Percentiles rank a stretch among this genome's conserved stretches.
These are phyloP conservation scores for Rhodotorula sp. DNA, from an alignment of 1,284 basidiomycete species.

Conservation along the genomic window DNA sequence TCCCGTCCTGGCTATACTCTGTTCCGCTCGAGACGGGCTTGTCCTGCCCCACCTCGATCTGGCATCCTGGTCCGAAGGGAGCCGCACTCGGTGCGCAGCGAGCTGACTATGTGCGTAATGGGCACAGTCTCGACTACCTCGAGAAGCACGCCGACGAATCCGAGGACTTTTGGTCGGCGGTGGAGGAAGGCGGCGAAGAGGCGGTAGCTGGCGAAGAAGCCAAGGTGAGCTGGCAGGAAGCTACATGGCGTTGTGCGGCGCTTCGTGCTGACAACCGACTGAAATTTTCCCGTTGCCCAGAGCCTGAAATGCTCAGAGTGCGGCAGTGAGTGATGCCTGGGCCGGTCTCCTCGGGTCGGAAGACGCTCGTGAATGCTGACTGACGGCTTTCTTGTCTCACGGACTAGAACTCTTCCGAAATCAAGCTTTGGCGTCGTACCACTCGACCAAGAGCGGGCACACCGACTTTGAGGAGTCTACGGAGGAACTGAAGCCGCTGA, in stretches of 20 bases:
- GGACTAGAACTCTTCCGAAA: constrained; percentile 27
- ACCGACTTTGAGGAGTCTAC: constrained; percentile 71
- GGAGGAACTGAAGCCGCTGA: constrained; percentile 91
- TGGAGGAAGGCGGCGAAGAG: constrained; percentile 9
- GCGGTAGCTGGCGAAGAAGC: constrained; percentile 23
- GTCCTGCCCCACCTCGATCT: neutral
- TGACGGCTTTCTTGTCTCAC: too few relatives aligned
- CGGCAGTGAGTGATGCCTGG: constrained; percentile 19
- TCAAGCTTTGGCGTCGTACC: constrained; percentile 28
- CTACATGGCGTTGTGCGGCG: neutral
- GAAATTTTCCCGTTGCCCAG: neutral
- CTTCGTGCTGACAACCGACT: neutral
- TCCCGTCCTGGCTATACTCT: neutral
- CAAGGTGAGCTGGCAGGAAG: constrained; percentile 11
- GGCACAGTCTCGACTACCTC: constrained; percentile 29
- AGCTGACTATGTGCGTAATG: neutral
- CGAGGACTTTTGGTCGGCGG: constrained; percentile 11
- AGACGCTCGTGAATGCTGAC: too few relatives aligned
- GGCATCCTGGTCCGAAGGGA: neutral
- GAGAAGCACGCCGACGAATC: constrained; percentile 34
- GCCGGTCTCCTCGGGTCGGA: neutral
- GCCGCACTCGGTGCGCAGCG: neutral
- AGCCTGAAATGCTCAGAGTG: constrained; percentile 31
- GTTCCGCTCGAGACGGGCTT: neutral
- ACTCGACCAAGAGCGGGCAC: constrained; percentile 65